A percentile compares a stretch with the other conserved stretches of the same genome.
phyloP scores from a whole-genome alignment of 1,139 yeast genomes.

The Hemisphaericaspora lyxosophila region DNA sequence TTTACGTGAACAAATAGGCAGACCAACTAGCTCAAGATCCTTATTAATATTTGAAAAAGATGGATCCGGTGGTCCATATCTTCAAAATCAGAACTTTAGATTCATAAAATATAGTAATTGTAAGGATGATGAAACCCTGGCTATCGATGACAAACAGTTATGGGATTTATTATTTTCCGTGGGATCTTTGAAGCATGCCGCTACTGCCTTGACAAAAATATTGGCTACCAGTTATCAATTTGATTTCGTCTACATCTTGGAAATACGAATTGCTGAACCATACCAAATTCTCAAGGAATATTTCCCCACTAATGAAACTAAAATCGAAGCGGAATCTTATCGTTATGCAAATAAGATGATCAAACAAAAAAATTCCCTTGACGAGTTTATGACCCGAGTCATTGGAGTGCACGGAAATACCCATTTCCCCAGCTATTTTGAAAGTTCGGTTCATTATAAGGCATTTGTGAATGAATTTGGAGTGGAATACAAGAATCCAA shows the following conservation, averaged over 20 bases:
- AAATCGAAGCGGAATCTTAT: slow-evolving; percentile 46
- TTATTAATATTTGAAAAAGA: slow-evolving; percentile 53
- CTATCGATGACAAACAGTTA: slow-evolving; percentile 23
- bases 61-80: slow-evolving; percentile 61
- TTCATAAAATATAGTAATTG: slow-evolving; percentile 26
- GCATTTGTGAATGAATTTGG: slow-evolving; percentile 60
- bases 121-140: slow-evolving; percentile 18
- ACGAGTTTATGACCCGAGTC: slow-evolving; percentile 40
- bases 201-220: slow-evolving; percentile 38
- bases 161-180: slow-evolving; percentile 41
- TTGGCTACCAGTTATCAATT: slow-evolving; percentile 39
- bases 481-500: slow-evolving; percentile 35
- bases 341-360: slow-evolving; percentile 35
- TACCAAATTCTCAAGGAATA: slow-evolving; percentile 38
- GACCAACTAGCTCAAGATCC: slow-evolving; percentile 49
- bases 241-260: slow-evolving; percentile 56
- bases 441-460: slow-evolving; percentile 44
- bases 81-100: slow-evolving; percentile 45
- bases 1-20: slow-evolving; percentile 41
- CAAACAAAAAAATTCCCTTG: slow-evolving; percentile 24
- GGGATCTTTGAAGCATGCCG: slow-evolving; percentile 45
- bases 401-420: slow-evolving; percentile 48
- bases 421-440: slow-evolving; percentile 33
- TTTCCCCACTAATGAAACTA: slow-evolving; percentile 40
- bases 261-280: slow-evolving; percentile 52